Evolutionary conservation across 768 basidiomycete species (phyloP), one percentile per base, ranked within the genome.

Genomic region (Tylopilus vinaceipallidus): DNA sequence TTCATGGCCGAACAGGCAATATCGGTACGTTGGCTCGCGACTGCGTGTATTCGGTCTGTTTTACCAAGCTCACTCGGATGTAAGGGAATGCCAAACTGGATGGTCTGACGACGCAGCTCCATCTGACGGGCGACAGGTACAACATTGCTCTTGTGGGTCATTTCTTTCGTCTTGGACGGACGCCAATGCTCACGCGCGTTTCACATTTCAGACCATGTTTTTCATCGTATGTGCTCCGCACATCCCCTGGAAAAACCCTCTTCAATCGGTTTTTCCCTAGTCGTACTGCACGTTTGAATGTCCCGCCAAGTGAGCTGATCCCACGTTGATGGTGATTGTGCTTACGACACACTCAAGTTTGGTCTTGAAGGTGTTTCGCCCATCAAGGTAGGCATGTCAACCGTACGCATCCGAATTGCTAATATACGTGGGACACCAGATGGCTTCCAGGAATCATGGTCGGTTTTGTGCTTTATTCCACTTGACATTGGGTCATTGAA

Each of bases 391-490:
- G 53, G 70, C 46, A 16, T 16, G 16, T 33, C 9, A 3, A 12
- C 34, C 19, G 26, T 39, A 20, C 1, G 8, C 37, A 8, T 38
- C 10, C 13, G 4, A 8, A 6, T 26, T 44, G 12, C 45, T 55
- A 23, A 61, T 32, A 7, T 11, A 34, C 9, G 23, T 16, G 41
- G 6, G 39, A 75, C 6, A 3, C 6, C 39, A 59, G 77, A 62
- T 88, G 84, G 83, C 71, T 88, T 22, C 82, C 86, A 1, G 77
- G 76, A 13, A 83, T 88, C 39, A 82, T 80, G 52, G 83, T 83
- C 56, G 53, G 73, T 62, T 26, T 23, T 19, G 32, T 2, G 17
- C 6, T 30, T 41, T 35, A 3, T 17, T 39, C 29, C 7, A n/a
- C 7, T 7, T 36, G 14, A 13, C 22, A 33, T 17, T 26, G 2